These are phyloP conservation scores for Butyriboletus loyo DNA, from an alignment of 768 basidiomycete genomes.

Conservation along the genomic window DNA sequence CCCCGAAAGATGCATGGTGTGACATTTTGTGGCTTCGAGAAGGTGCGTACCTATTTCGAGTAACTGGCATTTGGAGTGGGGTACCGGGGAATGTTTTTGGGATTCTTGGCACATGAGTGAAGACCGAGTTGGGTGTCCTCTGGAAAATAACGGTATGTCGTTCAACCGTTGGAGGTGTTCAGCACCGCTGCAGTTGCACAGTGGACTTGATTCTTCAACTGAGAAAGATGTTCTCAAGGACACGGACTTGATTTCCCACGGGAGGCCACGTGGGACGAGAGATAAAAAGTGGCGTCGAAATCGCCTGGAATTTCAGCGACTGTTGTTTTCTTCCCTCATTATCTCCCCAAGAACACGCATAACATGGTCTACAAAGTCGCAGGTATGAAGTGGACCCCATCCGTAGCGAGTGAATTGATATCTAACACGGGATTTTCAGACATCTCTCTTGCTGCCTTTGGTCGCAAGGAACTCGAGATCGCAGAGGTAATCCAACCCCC, in stretches of 20 bases:
- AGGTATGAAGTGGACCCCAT: constrained; percentile 42
- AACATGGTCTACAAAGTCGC: constrained; percentile 88
- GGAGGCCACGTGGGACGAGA: constrained; percentile 24
- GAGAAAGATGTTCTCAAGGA: constrained; percentile 11
- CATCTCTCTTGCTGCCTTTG: constrained; percentile 97
- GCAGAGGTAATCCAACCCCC: constrained; percentile 69
- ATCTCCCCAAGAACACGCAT: constrained; percentile 12
- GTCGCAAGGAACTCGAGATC: constrained; percentile 99
- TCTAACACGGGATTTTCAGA: constrained; percentile 43
- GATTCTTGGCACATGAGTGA: constrained; percentile 3
- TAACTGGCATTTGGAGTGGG: constrained; percentile 47
- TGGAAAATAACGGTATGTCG: not conserved
- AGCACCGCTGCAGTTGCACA: not conserved
- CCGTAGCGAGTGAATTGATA: not conserved
- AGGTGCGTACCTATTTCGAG: constrained; percentile 50
- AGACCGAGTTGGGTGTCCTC: not conserved
- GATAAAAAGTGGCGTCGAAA: constrained; percentile 32
- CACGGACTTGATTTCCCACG: constrained; percentile 25
- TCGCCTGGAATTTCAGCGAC: constrained; percentile 15
- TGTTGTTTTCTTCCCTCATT: constrained; percentile 27
- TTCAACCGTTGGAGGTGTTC: not conserved
- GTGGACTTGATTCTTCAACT: not conserved
- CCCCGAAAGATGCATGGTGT: not conserved
- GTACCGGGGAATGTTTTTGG: not conserved
- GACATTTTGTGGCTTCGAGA: not conserved